phyloP scores from a whole-genome alignment of 2,329 filamentous ascomycete genomes.

The Ilyonectria mors-panacis region DNA sequence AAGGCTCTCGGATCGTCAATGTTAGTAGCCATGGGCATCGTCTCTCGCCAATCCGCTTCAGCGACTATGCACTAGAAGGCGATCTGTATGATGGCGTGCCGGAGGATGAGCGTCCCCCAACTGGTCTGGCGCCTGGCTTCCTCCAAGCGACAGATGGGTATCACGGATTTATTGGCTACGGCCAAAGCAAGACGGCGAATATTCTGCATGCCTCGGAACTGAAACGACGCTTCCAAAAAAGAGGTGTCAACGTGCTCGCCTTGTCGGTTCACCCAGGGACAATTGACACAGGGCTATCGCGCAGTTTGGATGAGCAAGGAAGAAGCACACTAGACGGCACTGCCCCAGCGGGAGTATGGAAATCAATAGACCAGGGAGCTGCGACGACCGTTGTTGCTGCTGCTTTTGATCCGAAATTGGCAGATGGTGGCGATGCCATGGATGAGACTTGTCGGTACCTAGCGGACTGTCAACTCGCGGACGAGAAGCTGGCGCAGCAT shows the following conservation, averaged over 20 bases:
- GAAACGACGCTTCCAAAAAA: constrained; percentile 23
- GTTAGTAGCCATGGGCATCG: constrained; percentile 62
- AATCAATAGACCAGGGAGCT: constrained; percentile 33
- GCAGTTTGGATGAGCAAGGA: constrained; percentile 17
- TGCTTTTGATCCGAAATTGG: constrained; percentile 37
- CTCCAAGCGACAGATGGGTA: constrained; percentile 37
- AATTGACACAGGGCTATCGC: constrained; percentile 30
- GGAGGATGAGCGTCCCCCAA: constrained; percentile 23
- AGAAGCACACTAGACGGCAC: constrained; percentile 25
- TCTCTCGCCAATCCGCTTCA: constrained; percentile 58
- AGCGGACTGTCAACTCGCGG: constrained; percentile 33
- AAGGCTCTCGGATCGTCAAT: constrained; percentile 57
- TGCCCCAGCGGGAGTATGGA: constrained; percentile 27
- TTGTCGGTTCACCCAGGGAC: constrained; percentile 41
- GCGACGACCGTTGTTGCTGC: constrained; percentile 37
- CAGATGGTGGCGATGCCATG: not conserved
- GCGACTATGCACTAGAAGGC: constrained; percentile 58
- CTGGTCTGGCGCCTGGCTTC: constrained; percentile 10
- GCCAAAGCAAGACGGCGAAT: constrained; percentile 51
- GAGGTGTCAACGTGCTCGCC: constrained; percentile 11
- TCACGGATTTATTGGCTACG: constrained; percentile 42
- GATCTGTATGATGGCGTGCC: constrained; percentile 27
- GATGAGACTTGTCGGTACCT: constrained; percentile 23
- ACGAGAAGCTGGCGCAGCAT: constrained; percentile 22
- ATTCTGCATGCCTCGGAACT: constrained; percentile 42